Evolutionary conservation across 176 grass and related monocot species (phyloP), one percentile per base, ranked within the genome.

Genomic region (Lolium rigidum): DNA sequence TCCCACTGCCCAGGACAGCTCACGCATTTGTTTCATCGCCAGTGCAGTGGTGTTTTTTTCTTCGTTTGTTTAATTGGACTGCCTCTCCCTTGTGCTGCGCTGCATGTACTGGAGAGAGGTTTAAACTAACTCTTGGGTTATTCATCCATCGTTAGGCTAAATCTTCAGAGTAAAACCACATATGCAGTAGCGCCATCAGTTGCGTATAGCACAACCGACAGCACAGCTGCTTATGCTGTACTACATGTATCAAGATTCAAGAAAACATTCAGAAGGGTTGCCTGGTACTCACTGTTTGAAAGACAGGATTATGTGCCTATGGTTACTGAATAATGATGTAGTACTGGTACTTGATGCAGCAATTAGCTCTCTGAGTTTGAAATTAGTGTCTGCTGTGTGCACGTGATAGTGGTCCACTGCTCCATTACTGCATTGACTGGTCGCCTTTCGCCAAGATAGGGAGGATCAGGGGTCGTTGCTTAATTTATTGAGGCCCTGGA

Each of bases 11-110:
- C 15, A 12, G 25, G 49, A 76, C 74, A 76, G 74, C 74, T 76
- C 74, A 76, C 25, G 14, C 74, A 51, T 75, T 75, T 75, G 72
- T 75, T 55, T 76, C 74, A 55, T 76, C 74, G 74, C 47, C 72
- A 51, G 47, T 74, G 46, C 18, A 21, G 43, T 35, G 22, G 1
- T 2, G 28, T 18, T 54, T 46, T 14, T 76, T 54, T 31, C 0
- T 76, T 76, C 18, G 24, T 35, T 76, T 35, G 74, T 76, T 54
- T 55, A 49, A 14, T 16, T 7, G 69, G 49, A 35, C 47, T 51
- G 47, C 0, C 47, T 10, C 12, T 9, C 65, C 3, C 72, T 47
- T 14, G 43, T 21, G 21, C 12, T 62, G 21, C 21, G 9, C 60
- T 50, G 41, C 31, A 35, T 3, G 31, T 35, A 28, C 26, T 28